Base-by-base conservation (phyloP, 2,329 filamentous ascomycete genomes). In the Colletotrichum chlorophyti region DNA sequence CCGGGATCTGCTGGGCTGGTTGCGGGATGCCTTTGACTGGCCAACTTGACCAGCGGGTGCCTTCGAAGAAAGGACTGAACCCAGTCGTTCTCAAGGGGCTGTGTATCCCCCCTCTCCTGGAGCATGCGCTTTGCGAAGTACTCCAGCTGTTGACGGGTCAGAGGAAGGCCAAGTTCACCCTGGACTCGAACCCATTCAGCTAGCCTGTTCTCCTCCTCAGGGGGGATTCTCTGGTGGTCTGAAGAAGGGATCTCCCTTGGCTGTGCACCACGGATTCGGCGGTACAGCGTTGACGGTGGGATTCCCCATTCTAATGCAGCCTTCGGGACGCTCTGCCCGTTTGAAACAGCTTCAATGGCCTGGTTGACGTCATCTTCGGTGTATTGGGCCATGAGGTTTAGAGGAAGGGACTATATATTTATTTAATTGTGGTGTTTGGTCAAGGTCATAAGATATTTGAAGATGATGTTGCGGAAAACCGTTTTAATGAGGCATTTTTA, bases 1-100 rank as follows among this genome's bases (percentile, higher is more conserved):
- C 1, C 27, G 59, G 38, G 65, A 66, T 52, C 26, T 66, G 4
- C 2, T 65, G n/a, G 42, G 17, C 1, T 66, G 65, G 65, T 23
- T 67, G 23, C n/a, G 48, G 15, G 52, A 59, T 42, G 62, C 41
- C 2, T 58, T 60, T n/a, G 15, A 29, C 14, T 45, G 34, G 7
- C 19, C n/a, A 37, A n/a, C n/a, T 37, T 17, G 34, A 17, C n/a
- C n/a, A n/a, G n/a, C n/a, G n/a, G n/a, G n/a, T n/a, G n/a, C n/a
- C n/a, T n/a, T n/a, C n/a, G n/a, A n/a, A n/a, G n/a, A n/a, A n/a
- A n/a, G n/a, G n/a, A n/a, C n/a, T n/a, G n/a, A n/a, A n/a, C n/a
- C n/a, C n/a, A n/a, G n/a, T n/a, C n/a, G n/a, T n/a, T n/a, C 38
- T 15, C 15, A 15, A 38, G 2, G 10, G 15, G 19, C 8, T 50